Evolutionary conservation across 2,329 filamentous ascomycete species (phyloP), one percentile per base, ranked within the genome.

Genomic region (Apiospora marii): DNA sequence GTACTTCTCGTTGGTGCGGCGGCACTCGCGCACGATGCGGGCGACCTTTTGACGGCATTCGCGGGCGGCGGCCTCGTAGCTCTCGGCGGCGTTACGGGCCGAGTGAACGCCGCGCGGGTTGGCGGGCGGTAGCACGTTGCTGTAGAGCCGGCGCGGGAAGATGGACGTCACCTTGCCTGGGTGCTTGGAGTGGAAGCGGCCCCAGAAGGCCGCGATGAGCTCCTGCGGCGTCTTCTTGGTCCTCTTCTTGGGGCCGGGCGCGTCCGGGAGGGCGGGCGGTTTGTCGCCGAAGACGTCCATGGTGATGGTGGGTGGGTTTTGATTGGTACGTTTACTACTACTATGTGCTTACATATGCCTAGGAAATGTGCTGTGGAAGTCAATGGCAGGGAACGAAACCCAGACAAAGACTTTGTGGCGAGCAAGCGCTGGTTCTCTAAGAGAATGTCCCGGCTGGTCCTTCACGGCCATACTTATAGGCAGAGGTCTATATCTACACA

Each of bases 1-100:
- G 72, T 83, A 86, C 77, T 84, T 86, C 72, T 84, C 80, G 73
- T 86, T 86, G 34, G 83, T 85, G 41, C 83, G 83, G 58, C 82
- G 77, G 76, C 84, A 86, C 74, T 85, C 83, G 53, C 78, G 78
- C 51, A 93, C 80, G 70, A 85, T 81, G 49, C 82, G 81, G 49
- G 76, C 78, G 22, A 86, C 84, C 58, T 79, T 81, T 68, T 82
- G 82, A 41, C 81, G 80, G 73, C 85, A 86, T 68, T 83, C 81
- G 7, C 46, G 44, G 2, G 83, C 82, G 14, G 84, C 85, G 4
- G 80, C 78, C 73, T 85, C 82, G 73, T 86, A 86, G 74, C 81
- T 83, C 64, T 84, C 81, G 19, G 80, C 81, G 13, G 84, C 84
- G 64, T 85, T 84, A 67, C 81, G 80, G 67, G 77, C 76, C 51